Evolutionary conservation across 768 basidiomycete genomes (phyloP).

Genomic region (Mycena rosella): DNA sequence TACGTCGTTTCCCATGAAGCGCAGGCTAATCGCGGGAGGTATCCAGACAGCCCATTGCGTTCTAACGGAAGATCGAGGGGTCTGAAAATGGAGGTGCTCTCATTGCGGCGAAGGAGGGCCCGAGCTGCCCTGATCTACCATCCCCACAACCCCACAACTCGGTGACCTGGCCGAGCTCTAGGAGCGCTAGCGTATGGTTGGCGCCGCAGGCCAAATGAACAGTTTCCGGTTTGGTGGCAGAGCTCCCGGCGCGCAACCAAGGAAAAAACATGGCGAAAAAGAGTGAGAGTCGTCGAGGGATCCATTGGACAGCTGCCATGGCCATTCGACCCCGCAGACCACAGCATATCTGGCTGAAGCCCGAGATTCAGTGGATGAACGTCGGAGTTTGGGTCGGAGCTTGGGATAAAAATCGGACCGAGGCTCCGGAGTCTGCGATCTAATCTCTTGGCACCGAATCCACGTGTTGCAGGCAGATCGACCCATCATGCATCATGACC

Average conservation of each 20-base stretch:
- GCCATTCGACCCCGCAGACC: slow-evolving; percentile 64
- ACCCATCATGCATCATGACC: too few relatives aligned
- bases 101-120: slow-evolving; percentile 52
- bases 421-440: too few relatives aligned
- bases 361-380: too few relatives aligned
- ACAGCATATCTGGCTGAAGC: slow-evolving; percentile 39
- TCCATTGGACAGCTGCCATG: slow-evolving; percentile 65
- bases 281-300: slow-evolving; percentile 59
- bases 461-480: too few relatives aligned
- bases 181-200: slow-evolving; percentile 82
- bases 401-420: too few relatives aligned
- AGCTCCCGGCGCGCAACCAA: slow-evolving; percentile 40
- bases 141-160: slow-evolving; percentile 85
- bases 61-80: slow-evolving; percentile 59
- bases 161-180: slow-evolving; percentile 50
- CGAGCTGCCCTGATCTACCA: slow-evolving; percentile 79
- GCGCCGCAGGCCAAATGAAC: slow-evolving; percentile 75
- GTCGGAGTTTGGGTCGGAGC: too few relatives aligned
- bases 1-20: slow-evolving; percentile 91
- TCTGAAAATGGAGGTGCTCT: slow-evolving; percentile 54
- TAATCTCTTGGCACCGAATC: too few relatives aligned
- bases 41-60: slow-evolving; percentile 52
- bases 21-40: slow-evolving; percentile 63
- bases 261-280: slow-evolving; percentile 58
- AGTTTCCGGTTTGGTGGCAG: slow-evolving; percentile 52